Base-by-base conservation (phyloP, 257 asterid genomes). In the Orobanche coerulescens region DNA sequence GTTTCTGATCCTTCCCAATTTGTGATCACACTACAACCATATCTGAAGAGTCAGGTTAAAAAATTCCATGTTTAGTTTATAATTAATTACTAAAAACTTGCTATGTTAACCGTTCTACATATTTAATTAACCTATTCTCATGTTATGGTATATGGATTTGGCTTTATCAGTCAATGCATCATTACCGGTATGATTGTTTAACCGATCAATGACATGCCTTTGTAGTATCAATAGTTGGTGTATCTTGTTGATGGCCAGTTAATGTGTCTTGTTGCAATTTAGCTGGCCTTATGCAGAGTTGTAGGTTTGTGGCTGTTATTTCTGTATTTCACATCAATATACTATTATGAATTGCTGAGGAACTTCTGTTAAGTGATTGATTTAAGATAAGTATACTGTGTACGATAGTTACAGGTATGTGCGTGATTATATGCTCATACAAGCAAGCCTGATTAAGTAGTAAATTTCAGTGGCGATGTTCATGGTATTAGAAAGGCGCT, bases 1-100 rank as follows among this genome's bases (percentile, higher is more conserved):
- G 81, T 95, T 67, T 84, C 98, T 61, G 95, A 93, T 81, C 94
- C 98, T 78, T 84, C 98, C 12, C 94, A 86, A 76, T 93, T 93
- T 84, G 81, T 89, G 66, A 82, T 84, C 74, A 93, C 98, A 23
- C 76, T 93, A 69, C 98, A 89, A 65, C 97, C 98, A 26, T 93
- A 93, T 72, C 76, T 93, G 78, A 93, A 86, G 88, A 82, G 81
- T 68, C 97, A 89, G 98, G 98, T 93, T 51, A 75, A 46, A 42
- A 42, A 31, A 10, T 40, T 59, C 37, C 46, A 20, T 36, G 26
- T 47, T 66, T 53, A 31, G 47, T 57, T 24, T 36, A 52, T 28
- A 20, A 37, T 31, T 36, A 13, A 25, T 13, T 53, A 7, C 52
- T 28, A 34, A 23, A 54, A 20, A 44, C 34, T 61, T 70, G 5